Percentiles rank a stretch among this genome's conserved stretches.
phyloP scores from a whole-genome alignment of 2,329 filamentous ascomycete genomes.

The Apiospora phragmitis region DNA sequence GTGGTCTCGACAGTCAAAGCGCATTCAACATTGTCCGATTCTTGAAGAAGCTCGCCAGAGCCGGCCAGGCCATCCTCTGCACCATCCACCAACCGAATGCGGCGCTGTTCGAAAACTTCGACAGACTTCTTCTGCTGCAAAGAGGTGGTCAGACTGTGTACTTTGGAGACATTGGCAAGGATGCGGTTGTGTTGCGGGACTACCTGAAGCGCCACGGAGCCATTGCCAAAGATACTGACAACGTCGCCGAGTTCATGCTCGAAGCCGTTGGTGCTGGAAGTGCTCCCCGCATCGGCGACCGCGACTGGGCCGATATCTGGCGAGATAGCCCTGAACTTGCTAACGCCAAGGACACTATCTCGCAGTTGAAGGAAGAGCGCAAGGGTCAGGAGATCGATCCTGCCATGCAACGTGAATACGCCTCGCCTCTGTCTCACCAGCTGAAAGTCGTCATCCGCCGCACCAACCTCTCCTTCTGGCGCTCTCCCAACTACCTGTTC shows the following conservation, averaged over 20 bases:
- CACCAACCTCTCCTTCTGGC: conserved; percentile 79
- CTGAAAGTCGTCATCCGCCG: conserved; percentile 72
- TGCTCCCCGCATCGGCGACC: conserved; percentile 68
- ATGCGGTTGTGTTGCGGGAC: conserved; percentile 68
- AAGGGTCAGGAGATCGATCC: conserved; percentile 44
- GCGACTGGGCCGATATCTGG: conserved; percentile 83
- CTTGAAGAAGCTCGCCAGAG: conserved; percentile 73
- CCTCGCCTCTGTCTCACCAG: conserved; percentile 78
- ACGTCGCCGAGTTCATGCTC: conserved; percentile 78
- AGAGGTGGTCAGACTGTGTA: conserved; percentile 80
- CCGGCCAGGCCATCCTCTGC: conserved; percentile 84
- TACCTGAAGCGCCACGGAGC: conserved; percentile 64
- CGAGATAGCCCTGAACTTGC: conserved; percentile 69
- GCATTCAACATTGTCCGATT: conserved; percentile 79
- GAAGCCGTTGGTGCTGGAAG: conserved; percentile 80
- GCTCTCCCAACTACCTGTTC: conserved; percentile 85
- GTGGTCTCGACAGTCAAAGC: conserved; percentile 70
- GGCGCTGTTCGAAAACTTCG: conserved; percentile 84
- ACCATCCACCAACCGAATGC: conserved; percentile 91
- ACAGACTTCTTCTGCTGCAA: conserved; percentile 77
- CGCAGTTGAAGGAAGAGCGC: conserved; percentile 64
- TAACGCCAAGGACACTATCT: conserved; percentile 65
- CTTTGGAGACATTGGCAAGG: conserved; percentile 80
- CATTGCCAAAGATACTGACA: conserved; percentile 54
- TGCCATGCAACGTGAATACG: conserved; percentile 72